Conservation (phyloP, 2,329 filamentous ascomycete species). For the Hansfordia pulvinata region DNA sequence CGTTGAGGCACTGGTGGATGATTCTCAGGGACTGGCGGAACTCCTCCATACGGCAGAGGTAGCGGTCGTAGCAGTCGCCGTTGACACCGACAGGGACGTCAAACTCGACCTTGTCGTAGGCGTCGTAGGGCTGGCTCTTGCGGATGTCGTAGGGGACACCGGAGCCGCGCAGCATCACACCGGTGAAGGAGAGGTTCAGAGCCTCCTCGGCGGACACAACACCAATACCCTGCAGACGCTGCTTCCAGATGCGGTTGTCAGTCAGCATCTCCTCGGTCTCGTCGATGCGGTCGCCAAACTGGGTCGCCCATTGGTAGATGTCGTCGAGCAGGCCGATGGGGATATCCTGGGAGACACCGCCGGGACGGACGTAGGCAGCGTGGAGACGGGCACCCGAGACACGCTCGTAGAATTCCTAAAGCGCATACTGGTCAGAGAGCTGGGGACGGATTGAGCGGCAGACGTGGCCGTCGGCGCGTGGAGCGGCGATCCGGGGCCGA, state of each 20-base stretch:
- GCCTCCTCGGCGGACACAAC: slow-evolving; percentile 85
- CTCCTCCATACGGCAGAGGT: slow-evolving; percentile 98
- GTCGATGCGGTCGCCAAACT: slow-evolving; percentile 96
- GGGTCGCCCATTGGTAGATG: slow-evolving; percentile 99
- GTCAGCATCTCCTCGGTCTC: slow-evolving; percentile 98
- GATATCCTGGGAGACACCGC: slow-evolving; percentile 91
- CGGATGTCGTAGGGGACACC: slow-evolving; percentile 94
- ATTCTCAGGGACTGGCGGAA: slow-evolving; percentile 97
- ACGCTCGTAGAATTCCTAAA: slow-evolving; percentile 97
- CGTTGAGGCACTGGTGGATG: slow-evolving; percentile 97
- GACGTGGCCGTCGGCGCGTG: too few species aligned
- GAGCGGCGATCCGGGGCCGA: too few species aligned
- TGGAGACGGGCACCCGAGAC: slow-evolving; percentile 96
- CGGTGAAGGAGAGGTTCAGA: slow-evolving; percentile 92
- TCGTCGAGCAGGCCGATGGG: slow-evolving; percentile 90
- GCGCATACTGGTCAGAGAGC: neutral
- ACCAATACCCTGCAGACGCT: slow-evolving; percentile 80
- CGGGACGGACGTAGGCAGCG: slow-evolving; percentile 90
- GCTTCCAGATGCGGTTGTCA: slow-evolving; percentile 98
- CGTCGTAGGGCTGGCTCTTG: slow-evolving; percentile 94
- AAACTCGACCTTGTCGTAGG: slow-evolving; percentile 95
- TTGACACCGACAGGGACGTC: slow-evolving; percentile 94
- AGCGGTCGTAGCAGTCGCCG: slow-evolving; percentile 98
- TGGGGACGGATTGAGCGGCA: slow-evolving; percentile 2
- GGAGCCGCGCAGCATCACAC: slow-evolving; percentile 95